Evolutionary conservation across 352 stramenopile genomes (phyloP).

Genomic region (Globisporangium recalcitrans): DNA sequence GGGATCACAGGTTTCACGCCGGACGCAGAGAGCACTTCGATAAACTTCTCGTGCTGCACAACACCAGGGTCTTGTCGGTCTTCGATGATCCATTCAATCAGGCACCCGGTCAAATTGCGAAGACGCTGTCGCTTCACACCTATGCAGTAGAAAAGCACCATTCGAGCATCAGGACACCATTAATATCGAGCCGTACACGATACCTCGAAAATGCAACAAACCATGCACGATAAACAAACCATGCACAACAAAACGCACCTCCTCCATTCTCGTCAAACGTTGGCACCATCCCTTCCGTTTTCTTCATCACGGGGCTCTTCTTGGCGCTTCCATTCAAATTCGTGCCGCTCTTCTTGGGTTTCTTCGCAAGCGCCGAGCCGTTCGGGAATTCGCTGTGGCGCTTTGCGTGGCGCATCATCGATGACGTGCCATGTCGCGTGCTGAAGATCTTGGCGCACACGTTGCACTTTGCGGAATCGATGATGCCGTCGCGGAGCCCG

Average conservation of each 20-base stretch:
- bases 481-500: slow-evolving; percentile 54
- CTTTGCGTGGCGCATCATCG: slow-evolving; percentile 82
- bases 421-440: slow-evolving; percentile 74
- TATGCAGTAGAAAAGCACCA: slow-evolving; percentile 12
- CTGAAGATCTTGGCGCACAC: slow-evolving; percentile 77
- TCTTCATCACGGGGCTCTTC: slow-evolving; percentile 33
- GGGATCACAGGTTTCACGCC: slow-evolving; percentile 49
- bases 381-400: slow-evolving; percentile 67
- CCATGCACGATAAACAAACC: background rate
- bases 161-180: background rate
- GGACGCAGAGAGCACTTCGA: slow-evolving; percentile 48
- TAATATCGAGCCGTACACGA: background rate
- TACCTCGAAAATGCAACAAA: background rate
- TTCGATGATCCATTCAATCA: slow-evolving; percentile 76
- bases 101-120: slow-evolving; percentile 47
- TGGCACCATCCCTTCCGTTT: slow-evolving; percentile 36
- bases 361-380: slow-evolving; percentile 38
- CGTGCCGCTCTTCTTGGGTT: slow-evolving; percentile 37
- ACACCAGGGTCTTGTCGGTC: slow-evolving; percentile 63
- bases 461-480: slow-evolving; percentile 72
- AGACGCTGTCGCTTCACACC: slow-evolving; percentile 65
- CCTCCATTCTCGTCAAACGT: slow-evolving; percentile 57
- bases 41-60: slow-evolving; percentile 63
- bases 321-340: slow-evolving; percentile 29
- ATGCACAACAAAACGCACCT: slow-evolving; percentile 31